Percentiles rank a stretch among this genome's conserved stretches.
Evolutionary conservation across 1,139 yeast genomes (phyloP).

Genomic region (Maudiozyma humilis): DNA sequence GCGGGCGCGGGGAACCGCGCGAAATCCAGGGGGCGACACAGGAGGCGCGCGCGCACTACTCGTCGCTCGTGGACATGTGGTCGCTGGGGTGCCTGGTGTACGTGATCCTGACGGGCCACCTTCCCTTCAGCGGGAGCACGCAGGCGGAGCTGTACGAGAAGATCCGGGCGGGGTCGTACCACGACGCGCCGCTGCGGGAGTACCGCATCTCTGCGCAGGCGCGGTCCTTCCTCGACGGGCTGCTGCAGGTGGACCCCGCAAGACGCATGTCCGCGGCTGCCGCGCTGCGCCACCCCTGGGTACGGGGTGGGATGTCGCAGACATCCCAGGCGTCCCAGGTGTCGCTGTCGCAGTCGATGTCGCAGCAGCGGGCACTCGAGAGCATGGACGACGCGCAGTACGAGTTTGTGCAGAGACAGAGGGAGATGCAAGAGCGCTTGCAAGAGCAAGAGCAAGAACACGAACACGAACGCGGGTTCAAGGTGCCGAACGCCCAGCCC

Average conservation of each 20-base stretch:
- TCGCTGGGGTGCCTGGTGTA: constrained; percentile 86
- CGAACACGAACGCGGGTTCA: constrained; percentile 19
- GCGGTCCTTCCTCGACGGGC: constrained; percentile 55
- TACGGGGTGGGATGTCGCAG: constrained; percentile 15
- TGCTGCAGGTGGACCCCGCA: constrained; percentile 69
- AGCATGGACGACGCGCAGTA: constrained; percentile 34
- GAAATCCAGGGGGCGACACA: too few relatives aligned
- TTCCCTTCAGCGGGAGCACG: constrained; percentile 88
- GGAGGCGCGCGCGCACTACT: constrained; percentile 42
- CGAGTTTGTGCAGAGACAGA: constrained; percentile 16
- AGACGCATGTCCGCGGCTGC: constrained; percentile 60
- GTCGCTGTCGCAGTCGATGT: constrained; percentile 63
- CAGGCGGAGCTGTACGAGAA: constrained; percentile 77
- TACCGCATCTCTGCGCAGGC: constrained; percentile 57
- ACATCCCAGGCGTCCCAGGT: constrained; percentile 34
- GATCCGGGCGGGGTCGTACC: constrained; percentile 70
- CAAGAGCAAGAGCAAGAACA: constrained; percentile 1
- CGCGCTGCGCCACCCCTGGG: constrained; percentile 63
- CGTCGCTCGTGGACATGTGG: constrained; percentile 92
- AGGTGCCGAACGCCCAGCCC: constrained; percentile 32
- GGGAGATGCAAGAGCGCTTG: neutral
- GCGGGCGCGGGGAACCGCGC: constrained; percentile 19
- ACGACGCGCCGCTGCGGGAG: constrained; percentile 67
- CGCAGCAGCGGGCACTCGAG: constrained; percentile 55
- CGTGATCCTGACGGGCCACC: constrained; percentile 81